Percentiles rank a stretch among this genome's conserved stretches.
Conservation (phyloP, 768 basidiomycete genomes). For the Phlebiopsis flavidoalba region DNA sequence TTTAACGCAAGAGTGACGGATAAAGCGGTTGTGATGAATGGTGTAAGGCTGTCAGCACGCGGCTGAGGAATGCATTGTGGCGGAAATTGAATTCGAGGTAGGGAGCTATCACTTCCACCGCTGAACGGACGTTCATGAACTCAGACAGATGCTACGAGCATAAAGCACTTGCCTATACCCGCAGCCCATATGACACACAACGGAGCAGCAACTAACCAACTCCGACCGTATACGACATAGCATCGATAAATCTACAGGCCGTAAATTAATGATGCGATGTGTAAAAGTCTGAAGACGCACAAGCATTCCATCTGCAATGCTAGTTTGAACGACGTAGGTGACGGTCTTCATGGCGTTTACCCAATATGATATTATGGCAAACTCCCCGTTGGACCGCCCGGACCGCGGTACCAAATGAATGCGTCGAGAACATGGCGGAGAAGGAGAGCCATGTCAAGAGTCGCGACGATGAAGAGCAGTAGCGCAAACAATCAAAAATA, state of each 20-base stretch:
- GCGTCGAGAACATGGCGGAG: slow-evolving; percentile 37
- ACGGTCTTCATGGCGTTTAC: slow-evolving; percentile 34
- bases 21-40: slow-evolving; percentile 5
- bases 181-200: slow-evolving; percentile 18
- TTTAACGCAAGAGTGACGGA: slow-evolving; percentile 3
- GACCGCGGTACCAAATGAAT: slow-evolving; percentile 30
- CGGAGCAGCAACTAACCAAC: slow-evolving; percentile 12
- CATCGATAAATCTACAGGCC: slow-evolving; percentile 17
- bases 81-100: not conserved
- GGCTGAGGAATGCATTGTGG: not conserved
- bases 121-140: not conserved
- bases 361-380: slow-evolving; percentile 34
- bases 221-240: slow-evolving; percentile 18
- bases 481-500: slow-evolving; percentile 32
- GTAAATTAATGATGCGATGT: not conserved
- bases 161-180: not conserved
- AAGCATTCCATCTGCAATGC: slow-evolving; percentile 9
- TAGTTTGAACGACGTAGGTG: not conserved
- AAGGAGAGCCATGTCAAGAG: slow-evolving; percentile 35
- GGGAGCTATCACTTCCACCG: not conserved
- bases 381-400: slow-evolving; percentile 25
- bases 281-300: not conserved
- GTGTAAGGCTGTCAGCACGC: not conserved
- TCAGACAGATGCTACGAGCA: not conserved
- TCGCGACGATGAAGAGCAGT: slow-evolving; percentile 34